Base-by-base conservation (phyloP, 78 protist genomes). In the Emiliania huxleyi region DNA sequence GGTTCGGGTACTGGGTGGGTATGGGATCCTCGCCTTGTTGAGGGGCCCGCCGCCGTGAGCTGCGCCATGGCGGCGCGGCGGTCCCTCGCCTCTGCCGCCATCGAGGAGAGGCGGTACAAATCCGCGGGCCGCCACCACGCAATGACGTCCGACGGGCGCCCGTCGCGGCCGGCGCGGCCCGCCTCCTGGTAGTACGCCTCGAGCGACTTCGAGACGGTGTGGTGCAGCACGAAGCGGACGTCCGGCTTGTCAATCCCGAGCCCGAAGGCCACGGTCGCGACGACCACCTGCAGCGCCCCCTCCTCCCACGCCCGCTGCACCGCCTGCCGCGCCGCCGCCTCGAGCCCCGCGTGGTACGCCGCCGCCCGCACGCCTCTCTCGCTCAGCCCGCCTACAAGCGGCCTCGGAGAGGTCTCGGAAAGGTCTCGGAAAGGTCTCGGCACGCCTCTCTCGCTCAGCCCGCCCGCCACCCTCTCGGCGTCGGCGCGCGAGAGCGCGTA, bases 261-360 rank as follows among this genome's bases (percentile, higher is more conserved):
- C 55, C 99, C 99, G 88, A 99, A 99, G 4, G 99, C 99, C 48
- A 99, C 96, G 37, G 99, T 99, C 38, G 99, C 99, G 35, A 91
- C 83, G 37, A 99, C 94, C 75, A 99, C 96, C 46, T 93, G 87
- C 33, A 93, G 18, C 37, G 87, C n/a, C 42, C 96, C 98, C 12
- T 46, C 45, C 90, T 75, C 71, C 99, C 99, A 99, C 8, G 6
- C 62, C 19, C 23, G 79, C 33, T 62, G 75, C 42, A 83, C 87
- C 8, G 18, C 21, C 12, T n/a, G 29, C 26, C 98, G 95, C 4
- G 87, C 95, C 42, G 15, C n/a, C 52, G 97, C 94, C 0, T 25
- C 15, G 49, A 95, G 37, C 22, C 98, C 97, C 6, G 89, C 92
- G 49, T 84, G 89, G 84, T 81, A 45, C 46, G 88, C 44, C 35